Evolutionary conservation across 805 yeast genomes (phyloP), one percentile per base, ranked within the genome.

Genomic region (Torulaspora microellipsoides): DNA sequence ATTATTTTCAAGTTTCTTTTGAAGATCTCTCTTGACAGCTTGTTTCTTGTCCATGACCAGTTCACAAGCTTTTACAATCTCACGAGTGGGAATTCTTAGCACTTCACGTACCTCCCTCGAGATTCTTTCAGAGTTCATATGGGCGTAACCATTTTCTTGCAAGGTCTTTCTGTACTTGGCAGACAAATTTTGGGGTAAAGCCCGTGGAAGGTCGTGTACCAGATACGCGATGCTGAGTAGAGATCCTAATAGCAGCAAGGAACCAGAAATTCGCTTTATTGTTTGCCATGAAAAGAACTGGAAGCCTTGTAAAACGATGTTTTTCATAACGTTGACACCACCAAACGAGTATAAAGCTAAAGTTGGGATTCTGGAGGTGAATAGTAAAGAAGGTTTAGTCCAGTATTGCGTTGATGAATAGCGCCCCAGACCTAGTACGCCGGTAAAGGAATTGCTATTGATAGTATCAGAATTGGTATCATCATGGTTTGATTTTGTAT

Each of bases 61-160:
- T 31, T 62, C 64, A 30, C 63, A 60, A 9, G 64, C 54, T 40
- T 56, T 60, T 10, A 62, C 48, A 4, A 93, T 86, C 56, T 89
- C 96, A 51, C 88, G 80, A 0, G 86, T 75, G 5, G 98, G 98
- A 56, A 74, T 81, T 56, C 77, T 78, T 55, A 93, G 70, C 2
- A 93, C 96, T 53, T 80, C 80, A 25, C 93, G 73, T 45, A 88
- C 85, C 59, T 91, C 98, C 52, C 77, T 80, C 0, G 95, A 73
- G 7, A 93, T 77, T 47, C 99, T 73, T 37, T 74, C 76, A 1
- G 96, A 80, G 60, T 90, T 91, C 35, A 71, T 55, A 53, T 85
- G 93, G 10, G 85, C 80, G 56, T 89, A 93, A 47, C 90, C 96
- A 53, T 80, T 65, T 12, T 75, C 77, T 33, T 71, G 71, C 28